phyloP scores from a whole-genome alignment of 371 early-diverging fungal species.

The Haplosporangium sp. region DNA sequence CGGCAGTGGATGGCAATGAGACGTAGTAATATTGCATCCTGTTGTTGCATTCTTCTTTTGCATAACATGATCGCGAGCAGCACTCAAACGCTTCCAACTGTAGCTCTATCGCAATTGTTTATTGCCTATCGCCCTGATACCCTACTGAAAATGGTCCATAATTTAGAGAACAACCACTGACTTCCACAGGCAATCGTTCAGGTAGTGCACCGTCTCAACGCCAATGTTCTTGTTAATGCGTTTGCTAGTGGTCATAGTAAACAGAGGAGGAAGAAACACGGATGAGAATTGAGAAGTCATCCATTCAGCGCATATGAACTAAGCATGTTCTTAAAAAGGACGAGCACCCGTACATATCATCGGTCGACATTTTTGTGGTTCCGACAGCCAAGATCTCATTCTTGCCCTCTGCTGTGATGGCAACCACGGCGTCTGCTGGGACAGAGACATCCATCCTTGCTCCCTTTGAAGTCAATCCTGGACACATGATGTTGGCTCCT shows the following conservation, averaged over 20 bases:
- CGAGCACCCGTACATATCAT: conserved; percentile 84
- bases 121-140: too few relatives aligned
- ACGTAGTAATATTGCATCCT: too few relatives aligned
- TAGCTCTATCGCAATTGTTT: too few relatives aligned
- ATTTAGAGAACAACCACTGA: conserved; percentile 53
- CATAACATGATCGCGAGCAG: too few relatives aligned
- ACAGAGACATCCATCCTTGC: conserved; percentile 85
- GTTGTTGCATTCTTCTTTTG: too few relatives aligned
- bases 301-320: background rate
- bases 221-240: conserved; percentile 93
- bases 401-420: conserved; percentile 97
- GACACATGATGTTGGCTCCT: conserved; percentile 98
- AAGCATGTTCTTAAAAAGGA: conserved; percentile 1
- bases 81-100: too few relatives aligned
- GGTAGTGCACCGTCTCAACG: conserved; percentile 88
- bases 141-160: background rate
- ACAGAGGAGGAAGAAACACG: background rate
- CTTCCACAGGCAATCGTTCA: conserved; percentile 93
- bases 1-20: too few relatives aligned
- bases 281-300: background rate
- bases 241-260: conserved; percentile 60
- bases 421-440: conserved; percentile 83
- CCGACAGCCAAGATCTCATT: conserved; percentile 95
- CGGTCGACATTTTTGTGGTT: conserved; percentile 86
- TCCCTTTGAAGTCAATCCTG: conserved; percentile 94